Conservation (phyloP, 345 rosid genomes). For the Syzygium aromaticum region DNA sequence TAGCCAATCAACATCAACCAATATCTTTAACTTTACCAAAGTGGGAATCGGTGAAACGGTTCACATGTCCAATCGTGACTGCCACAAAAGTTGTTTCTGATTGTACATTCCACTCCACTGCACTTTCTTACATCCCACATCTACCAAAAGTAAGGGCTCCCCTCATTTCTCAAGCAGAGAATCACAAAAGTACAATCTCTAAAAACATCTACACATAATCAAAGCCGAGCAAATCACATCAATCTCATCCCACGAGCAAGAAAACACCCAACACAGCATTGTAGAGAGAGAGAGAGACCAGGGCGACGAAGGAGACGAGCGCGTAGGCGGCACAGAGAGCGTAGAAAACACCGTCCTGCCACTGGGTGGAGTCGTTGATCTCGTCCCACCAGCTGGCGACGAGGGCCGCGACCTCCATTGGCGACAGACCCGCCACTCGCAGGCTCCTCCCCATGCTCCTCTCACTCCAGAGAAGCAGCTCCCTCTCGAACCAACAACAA, state of each 20-base stretch:
- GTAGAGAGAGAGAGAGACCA: conserved; percentile 22
- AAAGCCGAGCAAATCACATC: neutral
- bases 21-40: neutral
- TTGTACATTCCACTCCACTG: neutral
- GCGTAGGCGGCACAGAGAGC: conserved; percentile 89
- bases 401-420: conserved; percentile 5
- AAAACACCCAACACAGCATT: neutral
- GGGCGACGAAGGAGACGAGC: conserved; percentile 77
- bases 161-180: neutral
- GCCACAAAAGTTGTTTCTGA: neutral
- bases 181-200: neutral
- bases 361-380: conserved; percentile 69
- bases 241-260: neutral
- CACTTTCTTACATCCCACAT: neutral
- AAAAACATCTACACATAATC: neutral
- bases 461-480: neutral
- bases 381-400: conserved; percentile 70
- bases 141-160: neutral
- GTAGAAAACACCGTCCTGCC: conserved; percentile 95
- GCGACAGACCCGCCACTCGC: conserved; percentile 5
- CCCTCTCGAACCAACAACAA: neutral
- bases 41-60: neutral
- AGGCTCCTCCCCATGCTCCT: conserved; percentile 5
- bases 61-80: neutral
- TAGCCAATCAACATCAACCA: neutral